Conservation (phyloP, 2,329 filamentous ascomycete genomes). For the Curvularia hawaiiensis region DNA sequence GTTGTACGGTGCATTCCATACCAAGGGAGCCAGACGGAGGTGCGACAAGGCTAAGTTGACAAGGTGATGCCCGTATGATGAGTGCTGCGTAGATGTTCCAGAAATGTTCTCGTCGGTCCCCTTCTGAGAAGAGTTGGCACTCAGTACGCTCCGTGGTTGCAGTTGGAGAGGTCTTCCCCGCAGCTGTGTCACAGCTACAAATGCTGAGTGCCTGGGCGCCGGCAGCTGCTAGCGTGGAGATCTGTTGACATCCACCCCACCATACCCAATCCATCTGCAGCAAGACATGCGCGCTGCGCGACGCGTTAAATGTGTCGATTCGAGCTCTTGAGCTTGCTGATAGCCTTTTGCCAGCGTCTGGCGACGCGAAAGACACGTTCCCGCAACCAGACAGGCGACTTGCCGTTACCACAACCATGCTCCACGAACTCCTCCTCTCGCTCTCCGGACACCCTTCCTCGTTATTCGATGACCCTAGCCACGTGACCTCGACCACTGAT, state of each 20-base stretch:
- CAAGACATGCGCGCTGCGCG: conserved; percentile 21
- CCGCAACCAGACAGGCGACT: conserved; percentile 10
- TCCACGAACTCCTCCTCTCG: conserved; percentile 97
- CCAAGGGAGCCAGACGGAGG: neutral
- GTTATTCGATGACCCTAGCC: conserved; percentile 66
- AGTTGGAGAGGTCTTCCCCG: neutral
- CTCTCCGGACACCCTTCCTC: conserved; percentile 93
- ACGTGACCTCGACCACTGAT: conserved; percentile 47
- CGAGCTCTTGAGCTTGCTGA: conserved; percentile 43
- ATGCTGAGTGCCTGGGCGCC: neutral
- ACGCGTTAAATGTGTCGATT: conserved; percentile 45
- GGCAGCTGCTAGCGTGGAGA: conserved; percentile 11
- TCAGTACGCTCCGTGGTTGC: neutral
- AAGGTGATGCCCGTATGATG: neutral
- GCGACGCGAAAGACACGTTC: conserved; percentile 21
- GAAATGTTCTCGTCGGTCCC: too few relatives aligned
- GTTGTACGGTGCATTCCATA: neutral
- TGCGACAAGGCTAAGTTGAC: neutral
- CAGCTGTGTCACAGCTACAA: neutral
- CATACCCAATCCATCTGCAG: conserved; percentile 20
- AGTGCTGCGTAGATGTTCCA: neutral
- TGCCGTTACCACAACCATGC: conserved; percentile 64
- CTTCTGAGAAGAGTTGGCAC: neutral
- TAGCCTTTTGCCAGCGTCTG: conserved; percentile 35
- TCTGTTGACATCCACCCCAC: conserved; percentile 17